Evolutionary conservation across 352 stramenopile genomes (phyloP).

Genomic region (Peronospora farinosa): DNA sequence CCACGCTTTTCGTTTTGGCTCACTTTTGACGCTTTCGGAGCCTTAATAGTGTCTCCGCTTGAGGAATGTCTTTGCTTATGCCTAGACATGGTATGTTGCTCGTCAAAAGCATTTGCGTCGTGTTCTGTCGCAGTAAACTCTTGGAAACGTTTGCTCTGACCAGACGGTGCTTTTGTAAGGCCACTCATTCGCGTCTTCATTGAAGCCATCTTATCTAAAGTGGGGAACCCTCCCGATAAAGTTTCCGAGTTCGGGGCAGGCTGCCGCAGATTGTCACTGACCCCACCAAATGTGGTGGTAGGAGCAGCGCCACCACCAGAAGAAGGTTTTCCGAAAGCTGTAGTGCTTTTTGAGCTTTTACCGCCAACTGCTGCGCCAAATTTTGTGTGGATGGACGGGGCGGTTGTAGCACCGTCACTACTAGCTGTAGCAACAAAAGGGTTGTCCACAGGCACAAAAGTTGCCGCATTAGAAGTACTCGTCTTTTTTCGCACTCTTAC

Average conservation of each 20-base stretch:
- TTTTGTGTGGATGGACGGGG: slow-evolving; percentile 12
- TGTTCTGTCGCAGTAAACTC: slow-evolving; percentile 7
- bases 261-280: slow-evolving; percentile 19
- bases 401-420: slow-evolving; percentile 1
- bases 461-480: slow-evolving; percentile 11
- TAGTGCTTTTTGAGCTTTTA: slow-evolving; percentile 9
- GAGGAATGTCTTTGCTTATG: slow-evolving; percentile 3
- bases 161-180: slow-evolving; percentile 22
- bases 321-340: slow-evolving; percentile 17
- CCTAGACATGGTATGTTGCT: slow-evolving; percentile 10
- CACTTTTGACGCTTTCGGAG: slow-evolving; percentile 6
- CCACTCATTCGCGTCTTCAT: slow-evolving; percentile 33
- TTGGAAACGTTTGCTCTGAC: slow-evolving; percentile 20
- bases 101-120: slow-evolving; percentile 11
- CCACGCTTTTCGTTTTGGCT: slow-evolving; percentile 17
- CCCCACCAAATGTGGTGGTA: slow-evolving; percentile 20
- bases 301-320: slow-evolving; percentile 1
- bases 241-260: slow-evolving; percentile 9
- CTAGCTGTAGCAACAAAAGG: slow-evolving; percentile 18
- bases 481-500: slow-evolving; percentile 25
- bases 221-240: slow-evolving; percentile 16
- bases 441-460: slow-evolving; percentile 15
- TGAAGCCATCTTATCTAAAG: slow-evolving; percentile 11
- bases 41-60: slow-evolving; percentile 5
- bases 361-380: slow-evolving; percentile 21